Conservation (phyloP, 768 basidiomycete genomes). For the Exidia glandulosa region DNA sequence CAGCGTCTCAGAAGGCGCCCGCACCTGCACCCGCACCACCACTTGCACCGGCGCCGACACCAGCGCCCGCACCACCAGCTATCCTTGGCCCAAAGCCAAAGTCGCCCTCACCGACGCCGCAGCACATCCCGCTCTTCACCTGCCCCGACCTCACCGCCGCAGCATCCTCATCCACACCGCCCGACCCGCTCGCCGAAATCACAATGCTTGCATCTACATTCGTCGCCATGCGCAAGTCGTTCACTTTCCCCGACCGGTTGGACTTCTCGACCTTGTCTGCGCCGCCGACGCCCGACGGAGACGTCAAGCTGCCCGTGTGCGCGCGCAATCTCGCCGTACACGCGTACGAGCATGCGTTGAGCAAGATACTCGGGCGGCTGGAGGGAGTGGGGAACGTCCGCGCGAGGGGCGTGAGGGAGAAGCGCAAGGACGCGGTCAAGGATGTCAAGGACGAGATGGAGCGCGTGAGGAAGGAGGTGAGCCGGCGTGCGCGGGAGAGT, state of each 20-base stretch:
- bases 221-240: not conserved
- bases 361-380: not conserved
- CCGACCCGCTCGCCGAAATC: not conserved
- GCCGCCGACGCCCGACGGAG: not conserved
- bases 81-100: not conserved
- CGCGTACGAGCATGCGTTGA: not conserved
- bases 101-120: not conserved
- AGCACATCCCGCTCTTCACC: not conserved
- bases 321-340: not conserved
- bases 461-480: not conserved
- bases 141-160: not conserved
- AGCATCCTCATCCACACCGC: not conserved
- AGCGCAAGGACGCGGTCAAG: not conserved
- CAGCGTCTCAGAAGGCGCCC: not conserved
- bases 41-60: not conserved
- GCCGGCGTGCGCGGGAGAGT: not conserved
- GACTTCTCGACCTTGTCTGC: not conserved
- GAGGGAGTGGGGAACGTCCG: not conserved
- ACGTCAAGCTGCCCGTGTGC: not conserved
- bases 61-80: not conserved
- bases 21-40: not conserved
- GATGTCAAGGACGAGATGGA: not conserved
- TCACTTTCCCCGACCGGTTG: not conserved
- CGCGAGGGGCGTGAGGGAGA: not conserved
- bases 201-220: not conserved